Conservation (phyloP, 2,329 filamentous ascomycete species). For the Zasmidium citrigriseum region DNA sequence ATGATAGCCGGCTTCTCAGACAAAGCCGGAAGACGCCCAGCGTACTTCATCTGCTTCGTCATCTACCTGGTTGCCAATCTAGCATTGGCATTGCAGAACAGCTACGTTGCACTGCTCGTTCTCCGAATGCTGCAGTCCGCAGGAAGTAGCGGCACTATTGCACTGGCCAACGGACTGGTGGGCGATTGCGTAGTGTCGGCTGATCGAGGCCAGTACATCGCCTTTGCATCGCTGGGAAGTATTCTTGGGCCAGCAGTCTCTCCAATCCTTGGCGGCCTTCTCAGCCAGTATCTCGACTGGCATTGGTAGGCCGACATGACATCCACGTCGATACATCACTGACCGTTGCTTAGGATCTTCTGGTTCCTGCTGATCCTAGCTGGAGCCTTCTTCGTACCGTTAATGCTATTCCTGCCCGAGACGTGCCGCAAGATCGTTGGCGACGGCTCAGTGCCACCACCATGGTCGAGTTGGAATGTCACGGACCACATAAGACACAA, state of each 20-base stretch:
- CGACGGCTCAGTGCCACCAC: conserved; percentile 61
- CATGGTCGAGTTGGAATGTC: conserved; percentile 59
- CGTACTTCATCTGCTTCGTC: conserved; percentile 34
- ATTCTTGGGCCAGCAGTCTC: conserved; percentile 54
- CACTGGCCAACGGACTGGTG: conserved; percentile 69
- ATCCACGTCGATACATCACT: neutral
- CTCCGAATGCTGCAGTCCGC: conserved; percentile 64
- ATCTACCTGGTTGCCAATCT: conserved; percentile 39
- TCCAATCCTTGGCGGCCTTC: conserved; percentile 64
- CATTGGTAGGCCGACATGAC: conserved; percentile 42
- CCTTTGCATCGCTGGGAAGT: conserved; percentile 61
- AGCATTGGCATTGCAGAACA: conserved; percentile 36
- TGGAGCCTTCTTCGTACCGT: conserved; percentile 54
- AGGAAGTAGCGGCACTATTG: conserved; percentile 69
- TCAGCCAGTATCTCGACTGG: conserved; percentile 67
- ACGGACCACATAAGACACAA: conserved; percentile 42
- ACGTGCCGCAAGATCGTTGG: conserved; percentile 56
- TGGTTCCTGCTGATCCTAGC: conserved; percentile 53
- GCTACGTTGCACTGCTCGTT: conserved; percentile 53
- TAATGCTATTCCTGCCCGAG: conserved; percentile 58
- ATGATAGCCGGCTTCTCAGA: conserved; percentile 35
- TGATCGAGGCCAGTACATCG: conserved; percentile 74
- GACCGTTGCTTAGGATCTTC: conserved; percentile 21
- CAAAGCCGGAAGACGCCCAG: conserved; percentile 35
- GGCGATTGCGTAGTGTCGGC: conserved; percentile 69